Base-by-base conservation (phyloP, 352 stramenopile genomes). In the Phytophthora foliorum region DNA sequence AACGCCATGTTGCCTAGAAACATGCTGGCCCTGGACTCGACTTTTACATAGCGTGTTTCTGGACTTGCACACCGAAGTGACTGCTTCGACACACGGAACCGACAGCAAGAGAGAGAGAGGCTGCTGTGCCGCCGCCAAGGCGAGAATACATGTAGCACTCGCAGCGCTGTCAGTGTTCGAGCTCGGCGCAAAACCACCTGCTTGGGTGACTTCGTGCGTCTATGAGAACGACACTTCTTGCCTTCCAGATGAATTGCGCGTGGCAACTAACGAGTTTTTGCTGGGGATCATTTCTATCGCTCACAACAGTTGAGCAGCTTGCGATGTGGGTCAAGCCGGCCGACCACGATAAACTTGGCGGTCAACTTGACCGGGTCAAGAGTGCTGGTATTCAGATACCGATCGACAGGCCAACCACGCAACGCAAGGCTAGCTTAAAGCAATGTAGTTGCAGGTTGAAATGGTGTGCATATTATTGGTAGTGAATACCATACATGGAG, bases 41-140 rank as follows among this genome's bases (percentile, higher is more conserved):
- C 61, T 69, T 51, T 57, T 63, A 57, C 50, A 50, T 36, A 31
- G 42, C 60, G 32, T 57, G 51, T 57, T 62, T 68, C 21, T 58
- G 52, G 17, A 14, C 34, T 39, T 22, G 17, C 38, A 22, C 17
- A 24, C 24, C 4, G 17, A 19, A 27, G 36, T 19, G 36, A 21
- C 36, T 21, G 36, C 36, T 42, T 27, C 41, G 41, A 48, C n/a
- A 27, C 41, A 55, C 17, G 38, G 50, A 67, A 67, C 22, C 17
- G 39, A 52, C 59, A 39, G n/a, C 27, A 3, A n/a, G n/a, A n/a
- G n/a, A n/a, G n/a, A n/a, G n/a, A n/a, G n/a, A n/a, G n/a, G n/a
- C n/a, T n/a, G n/a, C n/a, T n/a, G n/a, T n/a, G n/a, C n/a, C n/a
- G n/a, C 27, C 7, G 45, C 5, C 22, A 9, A 59, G 50, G 49